Percentiles rank a stretch among this genome's conserved stretches.
Evolutionary conservation across 176 grass and related monocot genomes (phyloP).

Genomic region (Canna indica): DNA sequence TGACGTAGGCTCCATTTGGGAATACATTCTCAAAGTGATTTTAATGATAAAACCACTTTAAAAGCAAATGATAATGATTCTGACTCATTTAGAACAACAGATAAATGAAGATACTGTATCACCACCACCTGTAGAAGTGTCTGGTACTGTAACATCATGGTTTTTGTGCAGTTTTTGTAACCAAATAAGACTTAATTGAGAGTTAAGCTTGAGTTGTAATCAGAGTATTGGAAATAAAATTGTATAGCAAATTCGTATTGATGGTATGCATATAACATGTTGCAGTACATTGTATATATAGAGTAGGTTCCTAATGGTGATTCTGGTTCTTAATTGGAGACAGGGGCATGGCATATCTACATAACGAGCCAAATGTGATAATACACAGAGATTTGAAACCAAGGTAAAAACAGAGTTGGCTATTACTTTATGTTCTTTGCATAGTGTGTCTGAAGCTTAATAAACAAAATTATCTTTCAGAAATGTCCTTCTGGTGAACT

Average conservation of each 20-base stretch:
- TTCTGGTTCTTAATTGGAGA: constrained; percentile 21
- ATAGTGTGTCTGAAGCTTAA: constrained; percentile 21
- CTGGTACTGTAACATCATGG: too few species aligned
- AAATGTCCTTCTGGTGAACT: constrained; percentile 95
- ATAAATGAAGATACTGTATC: too few species aligned
- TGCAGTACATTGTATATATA: neutral
- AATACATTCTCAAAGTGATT: too few species aligned
- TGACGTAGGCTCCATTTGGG: too few species aligned
- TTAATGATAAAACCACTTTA: too few species aligned
- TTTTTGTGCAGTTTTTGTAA: too few species aligned
- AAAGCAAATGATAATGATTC: too few species aligned
- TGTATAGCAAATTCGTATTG: neutral
- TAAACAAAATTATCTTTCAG: constrained; percentile 34
- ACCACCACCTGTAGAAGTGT: too few species aligned
- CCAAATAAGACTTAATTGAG: too few species aligned
- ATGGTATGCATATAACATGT: neutral
- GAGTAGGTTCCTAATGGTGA: neutral
- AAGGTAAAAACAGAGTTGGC: constrained; percentile 42
- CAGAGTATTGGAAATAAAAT: too few species aligned
- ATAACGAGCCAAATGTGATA: constrained; percentile 97
- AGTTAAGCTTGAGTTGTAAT: too few species aligned
- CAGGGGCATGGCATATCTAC: constrained; percentile 99
- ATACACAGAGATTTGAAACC: constrained; percentile 96
- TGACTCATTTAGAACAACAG: too few species aligned
- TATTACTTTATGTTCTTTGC: constrained; percentile 18